Evolutionary conservation across 2,329 filamentous ascomycete genomes (phyloP), one percentile per base, ranked within the genome.

Genomic region (Xylariaceae sp.): DNA sequence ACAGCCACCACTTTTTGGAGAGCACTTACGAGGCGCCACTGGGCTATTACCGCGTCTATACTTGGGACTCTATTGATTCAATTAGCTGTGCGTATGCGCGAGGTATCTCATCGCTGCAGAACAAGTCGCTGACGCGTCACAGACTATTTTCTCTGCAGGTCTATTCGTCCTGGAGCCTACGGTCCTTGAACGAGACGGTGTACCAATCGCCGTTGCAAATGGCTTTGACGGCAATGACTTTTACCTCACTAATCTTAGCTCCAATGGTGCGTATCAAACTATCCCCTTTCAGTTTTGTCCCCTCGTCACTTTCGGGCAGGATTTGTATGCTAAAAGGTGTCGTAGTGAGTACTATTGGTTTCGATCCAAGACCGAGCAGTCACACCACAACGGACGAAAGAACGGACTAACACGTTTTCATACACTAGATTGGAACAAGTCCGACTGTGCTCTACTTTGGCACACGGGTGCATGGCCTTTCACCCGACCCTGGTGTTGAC

Each of bases 121-220:
- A 31, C 7, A 0, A 12, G 6, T 43, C 33, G 13, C 53, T 55
- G 14, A 51, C 17, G 2, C 17, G 12, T 22, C 17, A 2, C 17
- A 55, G 53, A 55, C 45, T 28, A 42, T 55, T 34, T 55, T 54
- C 44, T 55, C 53, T 12, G 51, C 53, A 6, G 53, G 53, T 18
- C 14, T 55, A 9, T 55, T 54, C 31, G 53, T 51, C 6, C 53
- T 55, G 12, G 5, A 52, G 13, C 49, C 53, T 11, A 55, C 53
- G 4, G 11, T 39, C 17, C 44, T 52, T 36, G 12, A 19, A 10
- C 38, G 38, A 40, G 31, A 12, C 31, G 36, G 22, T 34, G 14
- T 48, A 33, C 48, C 48, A 5, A 33, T 55, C 9, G 16, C 31
- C 11, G 19, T 55, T 34, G 43, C 40, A 17, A 49, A 28, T 36